Percentiles rank a stretch among this genome's conserved stretches.
These are phyloP conservation scores for Martiniozyma abietophila DNA, from an alignment of 805 yeast genomes.

Conservation along the genomic window DNA sequence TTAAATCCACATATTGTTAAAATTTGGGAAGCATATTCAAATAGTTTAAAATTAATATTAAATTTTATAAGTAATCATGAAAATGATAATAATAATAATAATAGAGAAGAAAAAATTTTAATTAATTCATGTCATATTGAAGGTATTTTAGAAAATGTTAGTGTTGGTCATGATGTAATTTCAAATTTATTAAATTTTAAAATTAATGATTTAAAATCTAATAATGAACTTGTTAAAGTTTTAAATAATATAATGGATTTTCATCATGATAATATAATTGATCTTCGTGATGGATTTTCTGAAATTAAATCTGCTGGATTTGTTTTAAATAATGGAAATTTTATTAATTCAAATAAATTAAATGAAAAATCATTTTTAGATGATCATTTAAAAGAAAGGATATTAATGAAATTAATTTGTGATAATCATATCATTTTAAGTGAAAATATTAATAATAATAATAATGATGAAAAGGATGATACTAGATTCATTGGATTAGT, in stretches of 20 bases:
- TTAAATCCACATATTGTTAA: slow-evolving; percentile 80
- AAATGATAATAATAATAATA: no score
- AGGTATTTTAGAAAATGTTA: no score
- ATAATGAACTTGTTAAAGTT: slow-evolving; percentile 41
- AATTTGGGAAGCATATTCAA: slow-evolving; percentile 63
- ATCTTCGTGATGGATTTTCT: slow-evolving; percentile 70
- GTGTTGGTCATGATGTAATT: no score
- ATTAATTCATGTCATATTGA: no score
- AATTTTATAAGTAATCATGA: slow-evolving; percentile 21
- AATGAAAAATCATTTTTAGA: slow-evolving; percentile 45
- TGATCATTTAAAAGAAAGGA: slow-evolving; percentile 71
- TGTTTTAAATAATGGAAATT: no score
- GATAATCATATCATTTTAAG: slow-evolving; percentile 74
- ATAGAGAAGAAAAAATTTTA: no score
- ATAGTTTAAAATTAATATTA: slow-evolving; percentile 49
- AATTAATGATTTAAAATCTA: slow-evolving; percentile 39
- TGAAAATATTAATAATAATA: slow-evolving; percentile 28
- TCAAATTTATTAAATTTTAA: slow-evolving; percentile 30
- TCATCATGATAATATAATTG: slow-evolving; percentile 79
- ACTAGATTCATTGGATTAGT: no score
- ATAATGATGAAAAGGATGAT: slow-evolving; percentile 34
- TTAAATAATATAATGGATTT: slow-evolving; percentile 54
- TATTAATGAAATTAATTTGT: slow-evolving; percentile 76
- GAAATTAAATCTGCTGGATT: slow-evolving; percentile 32
- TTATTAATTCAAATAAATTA: slow-evolving; percentile 12